phyloP scores from a whole-genome alignment of 2,329 filamentous ascomycete genomes.

The Endocalyx cinctus region DNA sequence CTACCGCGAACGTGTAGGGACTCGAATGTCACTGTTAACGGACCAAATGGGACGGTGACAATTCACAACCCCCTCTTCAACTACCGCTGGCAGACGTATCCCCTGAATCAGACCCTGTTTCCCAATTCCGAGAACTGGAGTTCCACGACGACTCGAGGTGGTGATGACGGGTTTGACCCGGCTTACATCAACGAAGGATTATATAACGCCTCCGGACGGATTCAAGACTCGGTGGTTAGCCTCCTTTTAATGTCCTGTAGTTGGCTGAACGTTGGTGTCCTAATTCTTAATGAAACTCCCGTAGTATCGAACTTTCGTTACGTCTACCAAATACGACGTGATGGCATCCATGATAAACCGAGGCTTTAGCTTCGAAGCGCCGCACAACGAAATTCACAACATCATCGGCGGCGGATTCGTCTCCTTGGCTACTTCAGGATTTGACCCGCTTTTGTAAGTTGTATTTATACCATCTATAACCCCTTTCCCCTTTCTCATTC shows the following conservation, averaged over 20 bases:
- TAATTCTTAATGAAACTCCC: too few species aligned
- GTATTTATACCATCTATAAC: not conserved
- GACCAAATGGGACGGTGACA: conserved; percentile 32
- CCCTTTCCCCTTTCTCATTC: conserved; percentile 6
- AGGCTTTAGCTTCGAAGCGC: conserved; percentile 38
- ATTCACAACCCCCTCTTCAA: conserved; percentile 50
- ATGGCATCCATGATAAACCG: conserved; percentile 35
- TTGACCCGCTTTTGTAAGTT: conserved; percentile 43
- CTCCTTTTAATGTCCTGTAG: too few species aligned
- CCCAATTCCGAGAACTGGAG: conserved; percentile 27
- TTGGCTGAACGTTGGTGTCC: too few species aligned
- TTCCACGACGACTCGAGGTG: conserved; percentile 33
- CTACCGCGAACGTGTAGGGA: conserved; percentile 38
- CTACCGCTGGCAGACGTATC: conserved; percentile 43
- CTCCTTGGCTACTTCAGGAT: too few species aligned
- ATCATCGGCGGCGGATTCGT: conserved; percentile 31
- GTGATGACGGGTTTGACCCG: conserved; percentile 33
- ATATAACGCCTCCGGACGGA: conserved; percentile 17
- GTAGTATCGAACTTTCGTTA: conserved; percentile 40
- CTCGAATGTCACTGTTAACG: conserved; percentile 33
- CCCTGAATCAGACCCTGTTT: conserved; percentile 30
- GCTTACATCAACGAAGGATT: conserved; percentile 33
- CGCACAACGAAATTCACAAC: conserved; percentile 40
- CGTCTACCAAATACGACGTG: conserved; percentile 30
- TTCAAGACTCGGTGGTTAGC: conserved; percentile 39